A percentile compares a stretch with the other conserved stretches of the same genome.
phyloP scores from a whole-genome alignment of 768 basidiomycete species.

The Kwoniella mangroviensis region DNA sequence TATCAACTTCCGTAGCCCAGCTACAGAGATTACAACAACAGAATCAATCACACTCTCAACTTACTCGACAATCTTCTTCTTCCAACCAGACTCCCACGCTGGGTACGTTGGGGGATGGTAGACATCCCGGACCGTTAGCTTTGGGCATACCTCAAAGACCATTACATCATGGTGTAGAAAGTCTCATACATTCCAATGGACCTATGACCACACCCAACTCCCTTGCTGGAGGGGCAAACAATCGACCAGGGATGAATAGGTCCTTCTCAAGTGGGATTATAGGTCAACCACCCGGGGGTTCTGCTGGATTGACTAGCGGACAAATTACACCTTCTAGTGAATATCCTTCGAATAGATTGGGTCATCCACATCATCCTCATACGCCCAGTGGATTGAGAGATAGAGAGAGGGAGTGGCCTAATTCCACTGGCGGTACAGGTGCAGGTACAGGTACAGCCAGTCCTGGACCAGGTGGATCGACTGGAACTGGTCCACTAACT shows the following conservation, averaged over 20 bases:
- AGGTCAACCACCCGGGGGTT: constrained; percentile 26
- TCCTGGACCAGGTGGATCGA: constrained; percentile 14
- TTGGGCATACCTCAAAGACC: constrained; percentile 16
- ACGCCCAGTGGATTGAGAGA: constrained; percentile 20
- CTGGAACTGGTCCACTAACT: constrained; percentile 9
- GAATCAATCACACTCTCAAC: constrained; percentile 35
- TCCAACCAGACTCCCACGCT: not conserved
- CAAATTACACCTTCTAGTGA: not conserved
- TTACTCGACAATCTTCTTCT: constrained; percentile 12
- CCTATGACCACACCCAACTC: constrained; percentile 29
- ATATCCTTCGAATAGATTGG: not conserved
- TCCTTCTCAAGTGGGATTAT: constrained; percentile 35
- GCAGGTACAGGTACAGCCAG: not conserved
- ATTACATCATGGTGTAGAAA: constrained; percentile 22
- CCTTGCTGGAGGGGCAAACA: not conserved
- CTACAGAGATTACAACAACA: constrained; percentile 54
- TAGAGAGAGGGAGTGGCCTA: constrained; percentile 28
- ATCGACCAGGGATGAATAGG: constrained; percentile 35
- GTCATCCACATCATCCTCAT: constrained; percentile 14
- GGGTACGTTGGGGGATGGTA: not conserved
- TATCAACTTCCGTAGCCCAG: constrained; percentile 55
- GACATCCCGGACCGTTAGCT: constrained; percentile 10
- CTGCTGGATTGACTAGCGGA: not conserved
- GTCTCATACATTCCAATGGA: constrained; percentile 16
- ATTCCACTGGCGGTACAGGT: not conserved